Evolutionary conservation across 495 filamentous ascomycete species (phyloP).

Genomic region (Hypoxylon lenormandii): DNA sequence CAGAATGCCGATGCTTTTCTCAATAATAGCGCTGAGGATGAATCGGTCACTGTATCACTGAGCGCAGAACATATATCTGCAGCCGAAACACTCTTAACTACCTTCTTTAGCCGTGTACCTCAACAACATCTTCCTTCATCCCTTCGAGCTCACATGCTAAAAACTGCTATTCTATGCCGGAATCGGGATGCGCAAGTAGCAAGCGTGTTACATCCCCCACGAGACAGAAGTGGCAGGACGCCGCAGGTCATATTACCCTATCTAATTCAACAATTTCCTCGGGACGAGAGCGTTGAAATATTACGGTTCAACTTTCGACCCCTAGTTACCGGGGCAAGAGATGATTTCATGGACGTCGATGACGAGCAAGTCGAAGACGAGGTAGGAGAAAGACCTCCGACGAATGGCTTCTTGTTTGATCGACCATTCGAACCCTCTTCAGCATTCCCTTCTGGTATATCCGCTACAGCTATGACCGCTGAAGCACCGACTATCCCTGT

Average conservation of each 20-base stretch:
- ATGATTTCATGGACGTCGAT: conserved; percentile 41
- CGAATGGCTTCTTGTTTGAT: conserved; percentile 38
- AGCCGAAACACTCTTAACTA: conserved; percentile 70
- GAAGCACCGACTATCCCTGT: conserved; percentile 5
- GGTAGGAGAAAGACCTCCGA: conserved; percentile 19
- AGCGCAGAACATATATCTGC: conserved; percentile 52
- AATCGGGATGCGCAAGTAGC: conserved; percentile 78
- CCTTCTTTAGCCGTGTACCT: conserved; percentile 70
- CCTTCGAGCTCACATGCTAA: conserved; percentile 77
- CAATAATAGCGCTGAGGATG: conserved; percentile 44
- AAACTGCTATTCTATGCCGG: conserved; percentile 75
- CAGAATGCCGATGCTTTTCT: conserved; percentile 60
- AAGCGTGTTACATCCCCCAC: conserved; percentile 79
- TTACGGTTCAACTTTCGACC: conserved; percentile 72
- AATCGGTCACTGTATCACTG: conserved; percentile 54
- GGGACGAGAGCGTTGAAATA: conserved; percentile 74
- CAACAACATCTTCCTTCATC: conserved; percentile 70
- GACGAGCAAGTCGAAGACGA: conserved; percentile 45
- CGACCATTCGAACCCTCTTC: conserved; percentile 20
- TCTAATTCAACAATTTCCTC: conserved; percentile 69
- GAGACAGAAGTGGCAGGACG: conserved; percentile 67
- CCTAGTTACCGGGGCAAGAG: conserved; percentile 49
- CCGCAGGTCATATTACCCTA: conserved; percentile 81
- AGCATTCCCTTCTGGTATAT: background rate
- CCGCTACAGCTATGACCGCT: background rate